These are phyloP conservation scores for Boletus huronensis DNA, from an alignment of 768 basidiomycete species.

Conservation along the genomic window DNA sequence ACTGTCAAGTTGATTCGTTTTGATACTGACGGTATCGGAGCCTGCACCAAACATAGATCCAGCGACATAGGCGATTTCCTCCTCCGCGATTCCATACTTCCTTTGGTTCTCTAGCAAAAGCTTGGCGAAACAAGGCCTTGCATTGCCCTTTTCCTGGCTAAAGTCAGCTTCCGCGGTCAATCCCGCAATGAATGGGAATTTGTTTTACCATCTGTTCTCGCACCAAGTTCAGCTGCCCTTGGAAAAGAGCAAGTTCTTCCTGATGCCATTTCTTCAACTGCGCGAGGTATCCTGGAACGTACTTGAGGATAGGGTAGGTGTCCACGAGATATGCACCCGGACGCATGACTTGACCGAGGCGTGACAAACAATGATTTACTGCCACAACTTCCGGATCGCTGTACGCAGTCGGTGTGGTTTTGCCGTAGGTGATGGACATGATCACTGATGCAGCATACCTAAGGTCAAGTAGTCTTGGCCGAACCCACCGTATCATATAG, in stretches of 20 bases:
- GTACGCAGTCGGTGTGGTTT: constrained; percentile 36
- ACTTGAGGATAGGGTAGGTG: constrained; percentile 4
- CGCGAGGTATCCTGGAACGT: constrained; percentile 8
- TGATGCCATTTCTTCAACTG: constrained; percentile 3
- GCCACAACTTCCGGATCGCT: constrained; percentile 35
- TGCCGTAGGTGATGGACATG: constrained; percentile 39
- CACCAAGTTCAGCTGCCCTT: constrained; percentile 1
- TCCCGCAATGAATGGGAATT: not conserved
- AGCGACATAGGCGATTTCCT: constrained; percentile 2
- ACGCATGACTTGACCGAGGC: not conserved
- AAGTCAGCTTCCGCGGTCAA: not conserved
- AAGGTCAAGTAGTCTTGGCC: not conserved
- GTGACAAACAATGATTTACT: constrained; percentile 11
- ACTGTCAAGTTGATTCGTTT: not conserved
- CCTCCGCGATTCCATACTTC: not conserved
- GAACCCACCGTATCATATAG: not conserved
- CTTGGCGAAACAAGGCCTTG: constrained; percentile 5
- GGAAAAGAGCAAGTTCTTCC: constrained; percentile 9
- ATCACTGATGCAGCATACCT: constrained; percentile 41
- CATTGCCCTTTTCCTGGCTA: not conserved
- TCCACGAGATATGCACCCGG: not conserved
- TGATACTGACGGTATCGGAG: constrained; percentile 6
- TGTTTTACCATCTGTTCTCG: constrained; percentile 3
- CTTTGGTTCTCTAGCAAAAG: not conserved
- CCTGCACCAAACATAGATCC: constrained; percentile 11